Evolutionary conservation across 345 rosid genomes (phyloP).

Genomic region (Citrus reticulata): DNA sequence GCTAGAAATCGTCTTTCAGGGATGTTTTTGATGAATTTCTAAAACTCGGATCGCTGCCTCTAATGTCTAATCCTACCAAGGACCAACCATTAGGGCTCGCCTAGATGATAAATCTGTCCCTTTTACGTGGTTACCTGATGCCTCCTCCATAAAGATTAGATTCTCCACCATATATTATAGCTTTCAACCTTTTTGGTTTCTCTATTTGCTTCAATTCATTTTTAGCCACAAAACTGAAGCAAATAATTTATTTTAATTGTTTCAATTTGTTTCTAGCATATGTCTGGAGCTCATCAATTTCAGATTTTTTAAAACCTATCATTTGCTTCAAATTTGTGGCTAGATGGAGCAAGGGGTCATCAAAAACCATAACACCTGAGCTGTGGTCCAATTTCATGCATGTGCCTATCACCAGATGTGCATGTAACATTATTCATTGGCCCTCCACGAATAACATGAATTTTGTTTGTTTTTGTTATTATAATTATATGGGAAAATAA

Average conservation of each 20-base stretch:
- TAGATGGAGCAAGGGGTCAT: neutral
- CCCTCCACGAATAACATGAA: neutral
- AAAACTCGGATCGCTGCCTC: neutral
- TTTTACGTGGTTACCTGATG: neutral
- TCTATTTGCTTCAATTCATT: neutral
- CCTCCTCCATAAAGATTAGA: neutral
- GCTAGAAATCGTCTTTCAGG: neutral
- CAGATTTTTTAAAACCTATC: neutral
- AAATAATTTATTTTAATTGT: too few relatives aligned
- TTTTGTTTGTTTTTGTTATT: neutral
- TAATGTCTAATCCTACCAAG: neutral
- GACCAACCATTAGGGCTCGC: neutral
- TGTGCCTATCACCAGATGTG: constrained; percentile 6
- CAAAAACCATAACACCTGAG: neutral
- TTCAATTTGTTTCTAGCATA: neutral
- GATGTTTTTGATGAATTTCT: neutral
- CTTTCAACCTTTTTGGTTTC: neutral
- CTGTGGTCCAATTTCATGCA: neutral
- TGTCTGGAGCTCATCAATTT: neutral
- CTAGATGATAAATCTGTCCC: neutral
- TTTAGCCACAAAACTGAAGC: too few relatives aligned
- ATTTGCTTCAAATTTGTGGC: neutral
- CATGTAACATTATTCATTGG: neutral
- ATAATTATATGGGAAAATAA: neutral
- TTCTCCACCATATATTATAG: neutral